Conservation (phyloP, 306 rosid species). For the Casuarina cunninghamiana region DNA sequence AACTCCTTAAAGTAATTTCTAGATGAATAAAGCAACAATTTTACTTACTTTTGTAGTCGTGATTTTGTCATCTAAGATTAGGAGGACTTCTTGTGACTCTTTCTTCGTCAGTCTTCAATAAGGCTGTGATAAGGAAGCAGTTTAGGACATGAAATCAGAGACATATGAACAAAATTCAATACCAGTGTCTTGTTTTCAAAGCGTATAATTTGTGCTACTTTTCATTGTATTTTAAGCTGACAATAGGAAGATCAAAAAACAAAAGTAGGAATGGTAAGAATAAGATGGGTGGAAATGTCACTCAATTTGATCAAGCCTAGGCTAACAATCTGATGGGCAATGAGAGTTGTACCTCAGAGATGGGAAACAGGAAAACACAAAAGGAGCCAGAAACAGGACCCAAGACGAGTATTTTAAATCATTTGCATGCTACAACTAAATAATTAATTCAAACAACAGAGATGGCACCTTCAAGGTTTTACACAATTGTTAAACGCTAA, state of each 20-base stretch:
- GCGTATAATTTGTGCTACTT: neutral
- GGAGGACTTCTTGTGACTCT: constrained; percentile 18
- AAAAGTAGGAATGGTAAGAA: neutral
- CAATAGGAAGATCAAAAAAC: neutral
- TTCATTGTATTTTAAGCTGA: neutral
- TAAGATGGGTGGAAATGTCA: neutral
- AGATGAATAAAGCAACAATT: constrained; percentile 24
- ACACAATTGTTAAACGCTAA: neutral
- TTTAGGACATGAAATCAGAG: neutral
- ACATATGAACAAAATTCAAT: neutral
- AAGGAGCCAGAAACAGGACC: constrained; percentile 1
- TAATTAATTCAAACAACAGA: constrained; percentile 12
- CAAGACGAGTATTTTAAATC: constrained; percentile 6
- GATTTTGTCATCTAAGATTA: constrained; percentile 7
- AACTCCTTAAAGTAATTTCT: constrained; percentile 6
- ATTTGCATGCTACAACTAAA: constrained; percentile 1
- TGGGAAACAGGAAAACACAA: neutral
- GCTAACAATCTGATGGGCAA: neutral
- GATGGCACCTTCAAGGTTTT: neutral
- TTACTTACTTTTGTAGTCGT: constrained; percentile 28
- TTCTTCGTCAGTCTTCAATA: constrained; percentile 20
- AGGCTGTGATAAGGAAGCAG: constrained; percentile 35
- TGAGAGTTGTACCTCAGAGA: constrained; percentile 3
- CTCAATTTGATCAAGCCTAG: neutral
- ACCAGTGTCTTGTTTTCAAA: neutral